Base-by-base conservation (phyloP, 208 protist species). In the Leishmania mexicana region DNA sequence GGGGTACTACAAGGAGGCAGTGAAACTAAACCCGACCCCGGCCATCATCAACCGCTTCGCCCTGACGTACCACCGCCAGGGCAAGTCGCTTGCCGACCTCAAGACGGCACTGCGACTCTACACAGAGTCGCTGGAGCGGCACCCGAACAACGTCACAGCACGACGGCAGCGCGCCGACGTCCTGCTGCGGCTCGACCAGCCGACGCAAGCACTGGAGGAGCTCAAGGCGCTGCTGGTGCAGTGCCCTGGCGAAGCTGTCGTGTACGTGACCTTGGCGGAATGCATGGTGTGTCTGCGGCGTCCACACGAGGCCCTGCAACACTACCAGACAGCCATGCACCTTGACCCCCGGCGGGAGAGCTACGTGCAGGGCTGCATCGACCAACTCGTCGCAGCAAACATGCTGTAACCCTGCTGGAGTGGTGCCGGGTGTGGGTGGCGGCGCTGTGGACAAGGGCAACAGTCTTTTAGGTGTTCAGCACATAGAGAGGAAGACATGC, bases 111-210 rank as follows among this genome's bases (percentile, higher is more conserved):
- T 98, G 28, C 81, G 76, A 0, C 89, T 95, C 40, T 93, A 98
- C 74, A 87, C 93, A 10, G 68, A 78, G n/a, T 90, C 96, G 1
- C 84, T 99, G 24, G 57, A 81, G 64, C 81, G 93, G 24, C 89
- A 98, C 85, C 94, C 95, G 51, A 81, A 78, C 49, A 99, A 99
- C 81, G 81, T 93, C 51, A 85, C 96, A 19, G 97, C 95, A 10
- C 91, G 92, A 53, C 98, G 95, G 85, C 97, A 98, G 75, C 96
- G 94, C 35, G 97, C 98, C 4, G 89, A 94, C 4, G 95, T 98
- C 57, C 87, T 99, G 28, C 84, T 97, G 75, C 82, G 89, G 28
- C 71, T 99, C 31, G 87, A 96, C 38, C 68, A 90, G 6, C 85
- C 91, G 75, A 54, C 92, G 35, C 89, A 94, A 49, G 97, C 96